Conservation (phyloP, 805 yeast genomes). For the Saccharomycopsis sp. region DNA sequence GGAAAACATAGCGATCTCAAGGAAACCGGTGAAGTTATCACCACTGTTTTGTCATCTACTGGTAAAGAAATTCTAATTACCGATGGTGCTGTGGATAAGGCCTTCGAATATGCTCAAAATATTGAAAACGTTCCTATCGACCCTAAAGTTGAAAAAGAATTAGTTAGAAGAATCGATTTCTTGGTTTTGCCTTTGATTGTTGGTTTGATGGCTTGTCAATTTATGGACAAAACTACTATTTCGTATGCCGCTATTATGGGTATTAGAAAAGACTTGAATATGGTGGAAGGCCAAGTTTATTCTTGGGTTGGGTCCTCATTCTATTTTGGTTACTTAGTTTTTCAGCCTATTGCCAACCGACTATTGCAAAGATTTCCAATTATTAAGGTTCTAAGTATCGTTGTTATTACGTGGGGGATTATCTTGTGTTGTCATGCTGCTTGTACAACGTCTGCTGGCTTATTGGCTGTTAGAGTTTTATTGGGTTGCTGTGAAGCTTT, state of each 20-base stretch:
- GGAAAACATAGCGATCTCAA: not conserved
- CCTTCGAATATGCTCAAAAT: constrained; percentile 31
- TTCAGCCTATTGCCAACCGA: constrained; percentile 41
- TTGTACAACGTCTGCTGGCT: constrained; percentile 33
- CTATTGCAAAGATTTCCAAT: constrained; percentile 32
- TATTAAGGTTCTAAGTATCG: constrained; percentile 29
- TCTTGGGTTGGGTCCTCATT: constrained; percentile 55
- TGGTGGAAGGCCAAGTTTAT: constrained; percentile 42
- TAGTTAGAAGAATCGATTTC: constrained; percentile 34
- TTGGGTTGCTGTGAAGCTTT: constrained; percentile 45
- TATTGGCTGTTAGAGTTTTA: constrained; percentile 39
- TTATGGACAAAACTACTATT: constrained; percentile 36
- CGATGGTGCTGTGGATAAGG: constrained; percentile 36
- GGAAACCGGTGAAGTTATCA: not conserved
- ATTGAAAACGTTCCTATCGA: constrained; percentile 21
- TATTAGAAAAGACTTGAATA: constrained; percentile 36
- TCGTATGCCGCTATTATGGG: constrained; percentile 50
- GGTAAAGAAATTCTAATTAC: not conserved
- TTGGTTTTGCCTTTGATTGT: constrained; percentile 33
- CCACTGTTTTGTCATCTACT: not conserved
- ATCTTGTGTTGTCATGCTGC: constrained; percentile 30
- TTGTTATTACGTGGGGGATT: constrained; percentile 32
- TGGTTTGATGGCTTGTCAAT: constrained; percentile 31
- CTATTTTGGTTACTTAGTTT: constrained; percentile 55
- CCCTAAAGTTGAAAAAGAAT: constrained; percentile 28